These are phyloP conservation scores for Novakomyces olei DNA, from an alignment of 805 yeast species.

Conservation along the genomic window DNA sequence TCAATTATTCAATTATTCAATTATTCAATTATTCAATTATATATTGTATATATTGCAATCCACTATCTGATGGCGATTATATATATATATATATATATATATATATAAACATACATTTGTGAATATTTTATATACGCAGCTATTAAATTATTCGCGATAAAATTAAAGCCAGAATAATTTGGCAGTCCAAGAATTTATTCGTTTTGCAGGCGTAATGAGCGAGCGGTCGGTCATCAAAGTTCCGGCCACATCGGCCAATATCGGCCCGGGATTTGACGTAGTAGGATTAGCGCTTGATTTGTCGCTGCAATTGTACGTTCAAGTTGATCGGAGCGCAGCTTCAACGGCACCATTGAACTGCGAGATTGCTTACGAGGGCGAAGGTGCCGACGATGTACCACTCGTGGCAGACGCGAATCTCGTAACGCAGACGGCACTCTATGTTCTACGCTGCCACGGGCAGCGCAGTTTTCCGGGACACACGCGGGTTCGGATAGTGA, in stretches of 20 bases:
- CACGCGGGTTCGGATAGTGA: conserved; percentile 54
- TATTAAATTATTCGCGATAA: no score
- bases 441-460: conserved; percentile 68
- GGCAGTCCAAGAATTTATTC: no score
- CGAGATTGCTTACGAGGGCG: conserved; percentile 43
- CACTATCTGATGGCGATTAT: no score
- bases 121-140: no score
- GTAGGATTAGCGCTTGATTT: conserved; percentile 73
- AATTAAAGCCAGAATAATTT: no score
- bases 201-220: no score
- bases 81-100: no score
- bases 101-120: no score
- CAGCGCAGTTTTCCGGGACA: conserved; percentile 61
- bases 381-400: conserved; percentile 68
- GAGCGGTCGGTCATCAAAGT: no score
- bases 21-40: no score
- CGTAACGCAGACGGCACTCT: conserved; percentile 80
- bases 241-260: conserved; percentile 94
- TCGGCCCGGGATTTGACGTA: conserved; percentile 97
- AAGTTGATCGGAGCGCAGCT: conserved; percentile 28
- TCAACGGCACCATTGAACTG: conserved; percentile 40
- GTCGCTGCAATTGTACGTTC: conserved; percentile 47
- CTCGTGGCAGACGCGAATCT: conserved; percentile 54
- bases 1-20: no score
- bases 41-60: no score